phyloP scores from a whole-genome alignment of 768 basidiomycete genomes.

The Russula sp. region DNA sequence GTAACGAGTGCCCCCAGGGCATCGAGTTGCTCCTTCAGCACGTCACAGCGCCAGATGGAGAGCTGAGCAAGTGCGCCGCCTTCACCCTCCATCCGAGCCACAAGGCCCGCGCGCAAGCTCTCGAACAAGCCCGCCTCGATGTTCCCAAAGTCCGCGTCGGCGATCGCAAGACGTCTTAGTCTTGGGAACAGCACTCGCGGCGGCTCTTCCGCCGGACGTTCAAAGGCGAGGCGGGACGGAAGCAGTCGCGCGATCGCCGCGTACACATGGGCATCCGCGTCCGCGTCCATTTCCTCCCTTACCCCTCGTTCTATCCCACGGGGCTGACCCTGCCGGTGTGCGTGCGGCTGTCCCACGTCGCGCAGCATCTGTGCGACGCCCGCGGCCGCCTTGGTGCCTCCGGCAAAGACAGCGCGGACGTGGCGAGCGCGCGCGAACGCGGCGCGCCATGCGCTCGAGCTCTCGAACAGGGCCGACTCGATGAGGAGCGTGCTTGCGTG shows the following conservation, averaged over 20 bases:
- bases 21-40: conserved; percentile 11
- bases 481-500: conserved; percentile 2
- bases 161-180: conserved; percentile 11
- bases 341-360: not conserved
- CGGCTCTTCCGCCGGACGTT: not conserved
- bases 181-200: conserved; percentile 1
- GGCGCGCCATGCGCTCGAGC: not conserved
- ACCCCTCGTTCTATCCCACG: not conserved
- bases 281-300: not conserved
- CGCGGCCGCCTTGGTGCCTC: not conserved
- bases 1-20: conserved; percentile 5
- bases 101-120: conserved; percentile 9
- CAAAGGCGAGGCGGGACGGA: conserved; percentile 5
- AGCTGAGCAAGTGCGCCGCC: conserved; percentile 2
- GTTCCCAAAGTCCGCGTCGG: conserved; percentile 5
- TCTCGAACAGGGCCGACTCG: conserved; percentile 10
- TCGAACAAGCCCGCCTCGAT: conserved; percentile 2
- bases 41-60: conserved; percentile 13
- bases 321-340: not conserved
- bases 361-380: conserved; percentile 7
- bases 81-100: not conserved
- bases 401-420: conserved; percentile 8
- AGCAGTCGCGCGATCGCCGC: conserved; percentile 9
- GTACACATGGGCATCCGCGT: not conserved
- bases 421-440: not conserved